Conservation (phyloP, 768 basidiomycete genomes). For the Nevesoporus exiguus region DNA sequence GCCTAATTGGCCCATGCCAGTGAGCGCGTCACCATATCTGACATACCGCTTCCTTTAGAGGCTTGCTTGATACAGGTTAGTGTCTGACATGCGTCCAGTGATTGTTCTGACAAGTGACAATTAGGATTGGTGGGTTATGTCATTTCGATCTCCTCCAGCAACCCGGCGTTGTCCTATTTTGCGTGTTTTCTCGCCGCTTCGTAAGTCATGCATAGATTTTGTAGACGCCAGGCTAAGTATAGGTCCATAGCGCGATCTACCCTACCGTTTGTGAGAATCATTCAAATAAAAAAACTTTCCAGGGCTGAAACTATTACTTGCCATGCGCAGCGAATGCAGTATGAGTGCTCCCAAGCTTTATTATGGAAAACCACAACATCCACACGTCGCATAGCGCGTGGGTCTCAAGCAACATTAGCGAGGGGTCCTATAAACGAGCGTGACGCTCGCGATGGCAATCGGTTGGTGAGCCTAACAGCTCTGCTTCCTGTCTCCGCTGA, state of each 20-base stretch:
- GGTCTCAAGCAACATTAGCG: conserved; percentile 69
- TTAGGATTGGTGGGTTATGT: conserved; percentile 51
- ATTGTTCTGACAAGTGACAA: conserved; percentile 16
- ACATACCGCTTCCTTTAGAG: conserved; percentile 19
- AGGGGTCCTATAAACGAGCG: conserved; percentile 72
- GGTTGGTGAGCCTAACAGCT: conserved; percentile 38
- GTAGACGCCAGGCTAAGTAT: neutral
- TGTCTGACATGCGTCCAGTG: neutral
- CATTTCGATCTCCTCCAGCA: conserved; percentile 59
- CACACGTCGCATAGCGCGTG: conserved; percentile 47
- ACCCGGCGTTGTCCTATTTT: conserved; percentile 66
- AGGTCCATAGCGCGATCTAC: conserved; percentile 39
- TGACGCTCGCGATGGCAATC: conserved; percentile 67
- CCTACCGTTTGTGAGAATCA: conserved; percentile 41
- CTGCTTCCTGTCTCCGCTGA: conserved; percentile 15
- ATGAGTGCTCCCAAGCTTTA: conserved; percentile 26
- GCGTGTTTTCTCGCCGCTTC: conserved; percentile 68
- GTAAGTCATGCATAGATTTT: conserved; percentile 38
- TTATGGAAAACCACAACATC: neutral
- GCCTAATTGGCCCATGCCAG: conserved; percentile 12
- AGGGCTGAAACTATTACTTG: neutral
- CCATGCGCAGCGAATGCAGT: conserved; percentile 44
- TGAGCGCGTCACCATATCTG: conserved; percentile 6
- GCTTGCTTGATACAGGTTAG: conserved; percentile 33
- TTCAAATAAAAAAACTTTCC: neutral